Evolutionary conservation across 106 monocot genomes (phyloP).

Genomic region (Apostasia shenzhenica): DNA sequence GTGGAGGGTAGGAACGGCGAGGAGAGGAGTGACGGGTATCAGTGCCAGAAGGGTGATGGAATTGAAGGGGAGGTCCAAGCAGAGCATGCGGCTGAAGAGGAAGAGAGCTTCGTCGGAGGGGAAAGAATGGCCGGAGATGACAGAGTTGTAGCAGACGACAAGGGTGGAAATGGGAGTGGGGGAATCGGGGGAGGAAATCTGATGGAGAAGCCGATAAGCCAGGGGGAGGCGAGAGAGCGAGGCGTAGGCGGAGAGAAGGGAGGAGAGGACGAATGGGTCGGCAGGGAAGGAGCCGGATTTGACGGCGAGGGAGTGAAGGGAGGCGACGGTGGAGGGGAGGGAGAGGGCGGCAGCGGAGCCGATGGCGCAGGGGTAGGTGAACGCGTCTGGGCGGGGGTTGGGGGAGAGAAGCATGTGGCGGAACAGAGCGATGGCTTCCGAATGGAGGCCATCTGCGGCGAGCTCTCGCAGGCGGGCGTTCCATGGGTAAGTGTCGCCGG

Average conservation of each 20-base stretch:
- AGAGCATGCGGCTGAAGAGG: slow-evolving; percentile 43
- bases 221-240: slow-evolving; percentile 49
- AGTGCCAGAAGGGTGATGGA: slow-evolving; percentile 56
- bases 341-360: slow-evolving; percentile 40
- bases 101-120: slow-evolving; percentile 14
- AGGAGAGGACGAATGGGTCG: slow-evolving; percentile 50
- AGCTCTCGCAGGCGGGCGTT: slow-evolving; percentile 18
- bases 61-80: slow-evolving; percentile 21
- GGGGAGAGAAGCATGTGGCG: slow-evolving; percentile 14
- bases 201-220: slow-evolving; percentile 29
- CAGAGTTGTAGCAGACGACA: slow-evolving; percentile 37
- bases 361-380: slow-evolving; percentile 36
- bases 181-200: slow-evolving; percentile 5
- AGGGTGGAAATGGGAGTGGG: slow-evolving; percentile 11
- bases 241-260: slow-evolving; percentile 58
- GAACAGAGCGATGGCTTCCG: slow-evolving; percentile 20
- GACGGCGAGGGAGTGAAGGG: slow-evolving; percentile 47
- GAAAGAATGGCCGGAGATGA: slow-evolving; percentile 48
- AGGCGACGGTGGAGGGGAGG: slow-evolving; percentile 19
- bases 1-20: slow-evolving; percentile 25
- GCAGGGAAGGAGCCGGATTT: slow-evolving; percentile 19
- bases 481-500: slow-evolving; percentile 16
- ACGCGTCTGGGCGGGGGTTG: slow-evolving; percentile 15
- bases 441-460: slow-evolving; percentile 16
- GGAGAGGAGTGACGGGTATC: slow-evolving; percentile 22